Evolutionary conservation across 2,329 filamentous ascomycete genomes (phyloP).

Genomic region (Parastagonospora nodorum): DNA sequence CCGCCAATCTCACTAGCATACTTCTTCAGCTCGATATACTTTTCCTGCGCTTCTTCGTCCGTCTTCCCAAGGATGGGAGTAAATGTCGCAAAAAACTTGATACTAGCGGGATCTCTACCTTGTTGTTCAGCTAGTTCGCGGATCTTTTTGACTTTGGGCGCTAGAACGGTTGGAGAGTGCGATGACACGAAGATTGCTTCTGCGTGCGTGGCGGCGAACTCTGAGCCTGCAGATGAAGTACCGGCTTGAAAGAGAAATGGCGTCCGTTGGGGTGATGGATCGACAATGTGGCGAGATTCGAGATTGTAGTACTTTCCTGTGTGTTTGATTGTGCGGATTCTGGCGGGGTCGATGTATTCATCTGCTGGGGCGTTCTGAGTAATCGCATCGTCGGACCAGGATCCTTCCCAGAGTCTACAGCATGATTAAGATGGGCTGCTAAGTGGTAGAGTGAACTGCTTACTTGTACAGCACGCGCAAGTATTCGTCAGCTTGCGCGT

Average conservation of each 20-base stretch:
- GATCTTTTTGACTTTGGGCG: slow-evolving; percentile 59
- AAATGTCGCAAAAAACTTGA: slow-evolving; percentile 57
- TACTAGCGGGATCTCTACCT: slow-evolving; percentile 61
- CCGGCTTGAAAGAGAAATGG: slow-evolving; percentile 59
- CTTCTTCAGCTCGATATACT: slow-evolving; percentile 57
- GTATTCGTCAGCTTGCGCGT: slow-evolving; percentile 71
- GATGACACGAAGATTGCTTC: slow-evolving; percentile 66
- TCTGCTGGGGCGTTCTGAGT: slow-evolving; percentile 59
- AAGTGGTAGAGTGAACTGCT: background rate
- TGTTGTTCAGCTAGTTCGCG: slow-evolving; percentile 56
- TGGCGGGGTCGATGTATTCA: slow-evolving; percentile 62
- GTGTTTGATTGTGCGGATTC: slow-evolving; percentile 66
- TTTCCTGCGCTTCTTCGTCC: slow-evolving; percentile 57
- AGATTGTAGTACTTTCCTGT: slow-evolving; percentile 60
- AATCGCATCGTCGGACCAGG: slow-evolving; percentile 62
- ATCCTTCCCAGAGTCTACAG: slow-evolving; percentile 58
- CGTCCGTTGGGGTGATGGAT: slow-evolving; percentile 49
- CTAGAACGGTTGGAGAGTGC: slow-evolving; percentile 56
- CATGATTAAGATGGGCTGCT: background rate
- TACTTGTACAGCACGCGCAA: slow-evolving; percentile 66
- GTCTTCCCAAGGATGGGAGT: slow-evolving; percentile 43
- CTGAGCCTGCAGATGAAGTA: slow-evolving; percentile 61
- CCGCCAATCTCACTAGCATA: slow-evolving; percentile 61
- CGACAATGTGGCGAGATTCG: slow-evolving; percentile 51
- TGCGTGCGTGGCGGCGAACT: slow-evolving; percentile 63